Base-by-base conservation (phyloP, 345 rosid species). In the Draba incana region DNA sequence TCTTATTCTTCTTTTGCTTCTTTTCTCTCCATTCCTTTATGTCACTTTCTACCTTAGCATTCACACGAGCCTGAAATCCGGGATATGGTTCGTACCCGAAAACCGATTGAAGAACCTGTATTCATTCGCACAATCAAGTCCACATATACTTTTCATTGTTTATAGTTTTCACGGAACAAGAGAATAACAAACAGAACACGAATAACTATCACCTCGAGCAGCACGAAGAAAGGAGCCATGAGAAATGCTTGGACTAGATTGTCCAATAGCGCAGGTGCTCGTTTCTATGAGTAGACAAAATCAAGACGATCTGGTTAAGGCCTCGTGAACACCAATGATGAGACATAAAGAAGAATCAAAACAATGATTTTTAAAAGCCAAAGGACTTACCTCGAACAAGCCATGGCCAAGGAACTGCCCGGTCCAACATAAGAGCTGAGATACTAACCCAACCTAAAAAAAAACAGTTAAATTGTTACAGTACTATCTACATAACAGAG, bases 161-260 rank as follows among this genome's bases (percentile, higher is more conserved):
- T 54, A 46, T n/a, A 2, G 49, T 45, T 53, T n/a, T 37, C 41
- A 54, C 2, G 2, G 56, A 20, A 33, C 54, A 46, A 45, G 35
- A 27, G 24, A 38, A 20, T n/a, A n/a, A 42, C 10, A 51, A n/a
- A 0, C 13, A 52, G 39, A 48, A 52, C 28, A n/a, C 13, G n/a
- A 24, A 31, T 13, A 62, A 14, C 38, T 12, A 54, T 70, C 69
- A 88, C 97, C 97, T 93, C 97, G 0, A 93, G 94, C 67, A 90
- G 64, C 10, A 90, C 98, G n/a, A 88, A 90, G 82, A 87, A 90
- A 25, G 97, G 98, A 71, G 98, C 97, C 86, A 81, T 88, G 14
- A 88, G 69, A 64, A 93, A 69, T 39, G 98, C 97, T 68, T 86
- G 97, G n/a, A 57, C 42, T 62, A 93, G 77, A 75, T 90, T 88